A percentile compares a stretch with the other conserved stretches of the same genome.
These are phyloP conservation scores for Globisporangium heterothallicum DNA, from an alignment of 352 stramenopile species.

Conservation along the genomic window DNA sequence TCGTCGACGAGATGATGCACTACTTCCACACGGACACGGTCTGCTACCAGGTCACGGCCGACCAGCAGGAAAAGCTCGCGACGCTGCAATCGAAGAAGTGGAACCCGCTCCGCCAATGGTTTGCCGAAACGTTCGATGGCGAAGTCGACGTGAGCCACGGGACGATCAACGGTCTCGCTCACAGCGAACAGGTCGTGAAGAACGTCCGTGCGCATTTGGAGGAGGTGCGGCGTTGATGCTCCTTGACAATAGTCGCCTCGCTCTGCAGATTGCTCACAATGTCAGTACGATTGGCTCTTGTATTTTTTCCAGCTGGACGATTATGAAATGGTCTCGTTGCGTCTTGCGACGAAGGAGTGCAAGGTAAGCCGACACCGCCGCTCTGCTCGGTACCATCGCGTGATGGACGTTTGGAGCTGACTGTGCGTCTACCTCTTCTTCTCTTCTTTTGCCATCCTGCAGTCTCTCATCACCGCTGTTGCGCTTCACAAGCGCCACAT, in stretches of 20 bases:
- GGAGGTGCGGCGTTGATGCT: slow-evolving; percentile 25
- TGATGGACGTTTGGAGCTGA: too few species aligned
- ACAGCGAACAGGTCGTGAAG: slow-evolving; percentile 51
- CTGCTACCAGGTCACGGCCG: slow-evolving; percentile 80
- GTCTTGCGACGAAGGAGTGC: slow-evolving; percentile 79
- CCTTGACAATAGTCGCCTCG: too few species aligned
- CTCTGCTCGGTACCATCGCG: too few species aligned
- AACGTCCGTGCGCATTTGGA: slow-evolving; percentile 64
- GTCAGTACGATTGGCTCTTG: neutral
- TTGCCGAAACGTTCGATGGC: slow-evolving; percentile 58
- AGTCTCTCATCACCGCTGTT: slow-evolving; percentile 80
- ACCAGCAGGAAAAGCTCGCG: slow-evolving; percentile 81
- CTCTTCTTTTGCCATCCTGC: slow-evolving; percentile 2
- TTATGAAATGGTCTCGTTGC: slow-evolving; percentile 74
- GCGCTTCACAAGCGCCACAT: slow-evolving; percentile 83
- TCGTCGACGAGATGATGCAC: slow-evolving; percentile 79
- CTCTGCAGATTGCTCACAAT: slow-evolving; percentile 2
- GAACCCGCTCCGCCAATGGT: slow-evolving; percentile 81
- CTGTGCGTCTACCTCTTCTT: too few species aligned
- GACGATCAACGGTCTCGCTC: slow-evolving; percentile 56
- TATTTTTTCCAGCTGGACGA: slow-evolving; percentile 37
- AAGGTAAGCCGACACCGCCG: slow-evolving; percentile 40
- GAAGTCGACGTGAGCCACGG: slow-evolving; percentile 82
- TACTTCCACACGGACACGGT: slow-evolving; percentile 87
- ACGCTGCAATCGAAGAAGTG: slow-evolving; percentile 82